Conservation (phyloP, 371 early-diverging fungal genomes). For the Mucor piriformis region DNA sequence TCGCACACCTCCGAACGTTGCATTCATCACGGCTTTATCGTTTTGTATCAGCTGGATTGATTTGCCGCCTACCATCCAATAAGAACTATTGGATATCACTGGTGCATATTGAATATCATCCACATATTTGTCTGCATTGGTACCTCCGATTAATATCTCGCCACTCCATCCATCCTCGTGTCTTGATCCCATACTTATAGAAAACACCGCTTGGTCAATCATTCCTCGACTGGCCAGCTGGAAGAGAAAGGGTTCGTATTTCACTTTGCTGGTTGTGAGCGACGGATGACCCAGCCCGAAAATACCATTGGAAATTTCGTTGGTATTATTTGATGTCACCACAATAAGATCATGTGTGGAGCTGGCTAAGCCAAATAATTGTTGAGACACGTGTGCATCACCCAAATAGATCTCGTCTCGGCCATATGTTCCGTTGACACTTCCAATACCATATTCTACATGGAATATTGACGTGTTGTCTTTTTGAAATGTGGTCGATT, state of each 20-base stretch:
- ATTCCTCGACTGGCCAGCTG: slow-evolving; percentile 11
- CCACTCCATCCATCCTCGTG: slow-evolving; percentile 22
- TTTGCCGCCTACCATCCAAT: slow-evolving; percentile 18
- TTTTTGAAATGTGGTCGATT: slow-evolving; percentile 21
- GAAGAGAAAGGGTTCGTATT: slow-evolving; percentile 26
- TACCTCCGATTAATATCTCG: slow-evolving; percentile 60
- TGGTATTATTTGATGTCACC: not conserved
- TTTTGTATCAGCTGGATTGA: not conserved
- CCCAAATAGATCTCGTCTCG: slow-evolving; percentile 26
- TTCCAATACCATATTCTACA: slow-evolving; percentile 30
- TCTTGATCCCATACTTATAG: slow-evolving; percentile 13
- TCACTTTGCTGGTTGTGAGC: slow-evolving; percentile 3
- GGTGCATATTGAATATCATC: slow-evolving; percentile 51
- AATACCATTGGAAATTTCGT: slow-evolving; percentile 30
- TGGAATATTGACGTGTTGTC: slow-evolving; percentile 7
- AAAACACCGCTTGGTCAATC: slow-evolving; percentile 31
- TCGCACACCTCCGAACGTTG: slow-evolving; percentile 13
- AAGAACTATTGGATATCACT: slow-evolving; percentile 11
- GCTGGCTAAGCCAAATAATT: slow-evolving; percentile 37
- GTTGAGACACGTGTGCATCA: slow-evolving; percentile 27
- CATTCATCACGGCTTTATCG: not conserved
- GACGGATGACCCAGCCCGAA: slow-evolving; percentile 34
- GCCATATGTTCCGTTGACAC: slow-evolving; percentile 26
- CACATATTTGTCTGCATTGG: slow-evolving; percentile 50
- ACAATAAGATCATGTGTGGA: slow-evolving; percentile 25